Base-by-base conservation (phyloP, 495 filamentous ascomycete genomes). In the Lineolata rhizophorae region DNA sequence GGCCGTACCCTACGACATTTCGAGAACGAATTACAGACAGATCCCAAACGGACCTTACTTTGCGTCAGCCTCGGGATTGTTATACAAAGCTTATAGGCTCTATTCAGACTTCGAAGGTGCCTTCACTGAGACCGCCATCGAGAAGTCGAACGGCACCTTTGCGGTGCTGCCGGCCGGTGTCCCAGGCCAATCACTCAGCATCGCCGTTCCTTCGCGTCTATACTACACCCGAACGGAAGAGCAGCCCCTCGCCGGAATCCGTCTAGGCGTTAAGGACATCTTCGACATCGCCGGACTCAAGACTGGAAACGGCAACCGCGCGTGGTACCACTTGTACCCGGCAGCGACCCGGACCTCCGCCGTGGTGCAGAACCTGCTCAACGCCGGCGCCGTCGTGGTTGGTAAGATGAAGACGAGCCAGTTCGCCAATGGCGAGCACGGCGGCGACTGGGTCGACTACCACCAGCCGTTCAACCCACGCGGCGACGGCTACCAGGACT, bases 261-360 rank as follows among this genome's bases (percentile, higher is more conserved):
- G 70, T 8, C 36, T 72, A 2, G 66, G 58, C 1, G 51, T 74
- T 38, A 77, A 77, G 46, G 71, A 74, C 37, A 64, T 71, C 30
- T 68, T 60, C 44, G 54, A 67, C 18, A 45, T 75, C 6, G 54
- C 53, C 0, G 69, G 70, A 2, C 41, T 68, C 1, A 60, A 59
- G 34, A 64, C 58, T 0, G 57, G 58, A 19, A 54, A 60, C 35
- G 62, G 67, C 30, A 70, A 66, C 42, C 47, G 64, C 8, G 65
- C 63, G 0, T 70, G 57, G 52, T 62, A 66, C 31, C 45, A 59
- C 14, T 46, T 67, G 0, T 73, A 65, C 35, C 54, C 57, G 1
- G 36, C 61, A 0, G 48, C 48, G 15, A 58, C 48, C 10, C 43
- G 31, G 2, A 70, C 59, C 3, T 61, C 58, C 0, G 36, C 57